These are phyloP conservation scores for Cryptosporidium ryanae DNA, from an alignment of 169 alveolate genomes.

Conservation along the genomic window DNA sequence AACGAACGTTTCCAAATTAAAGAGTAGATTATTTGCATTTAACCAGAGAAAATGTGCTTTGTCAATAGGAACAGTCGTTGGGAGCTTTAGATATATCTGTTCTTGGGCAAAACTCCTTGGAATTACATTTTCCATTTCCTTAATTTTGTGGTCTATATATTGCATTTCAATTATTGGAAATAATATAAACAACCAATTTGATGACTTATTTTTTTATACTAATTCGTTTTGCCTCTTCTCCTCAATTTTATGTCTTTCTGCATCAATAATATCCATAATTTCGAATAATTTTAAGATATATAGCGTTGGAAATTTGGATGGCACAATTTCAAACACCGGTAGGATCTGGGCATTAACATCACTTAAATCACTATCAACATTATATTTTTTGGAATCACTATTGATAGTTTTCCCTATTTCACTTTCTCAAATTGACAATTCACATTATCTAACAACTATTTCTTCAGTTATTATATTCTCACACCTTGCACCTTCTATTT, in stretches of 20 bases:
- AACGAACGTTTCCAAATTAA: slow-evolving; percentile 38
- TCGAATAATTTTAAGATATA: not conserved
- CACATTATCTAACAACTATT: not conserved
- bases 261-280: not conserved
- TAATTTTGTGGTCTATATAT: slow-evolving; percentile 49
- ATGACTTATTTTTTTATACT: slow-evolving; percentile 35
- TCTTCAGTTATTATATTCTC: slow-evolving; percentile 33
- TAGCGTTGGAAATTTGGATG: slow-evolving; percentile 13
- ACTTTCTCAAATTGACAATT: slow-evolving; percentile 4
- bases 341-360: slow-evolving; percentile 13
- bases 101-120: slow-evolving; percentile 68
- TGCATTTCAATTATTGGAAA: slow-evolving; percentile 16
- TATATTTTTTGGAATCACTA: slow-evolving; percentile 30
- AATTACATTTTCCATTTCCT: slow-evolving; percentile 7
- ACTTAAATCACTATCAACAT: slow-evolving; percentile 19
- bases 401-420: slow-evolving; percentile 30
- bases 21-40: slow-evolving; percentile 57
- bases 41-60: slow-evolving; percentile 65
- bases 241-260: slow-evolving; percentile 10
- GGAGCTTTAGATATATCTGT: slow-evolving; percentile 39
- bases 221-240: slow-evolving; percentile 8
- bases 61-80: slow-evolving; percentile 64
- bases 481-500: slow-evolving; percentile 51
- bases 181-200: slow-evolving; percentile 7
- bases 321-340: slow-evolving; percentile 18